Conservation (phyloP, 352 stramenopile genomes). For the Stramenopiles sp. region DNA sequence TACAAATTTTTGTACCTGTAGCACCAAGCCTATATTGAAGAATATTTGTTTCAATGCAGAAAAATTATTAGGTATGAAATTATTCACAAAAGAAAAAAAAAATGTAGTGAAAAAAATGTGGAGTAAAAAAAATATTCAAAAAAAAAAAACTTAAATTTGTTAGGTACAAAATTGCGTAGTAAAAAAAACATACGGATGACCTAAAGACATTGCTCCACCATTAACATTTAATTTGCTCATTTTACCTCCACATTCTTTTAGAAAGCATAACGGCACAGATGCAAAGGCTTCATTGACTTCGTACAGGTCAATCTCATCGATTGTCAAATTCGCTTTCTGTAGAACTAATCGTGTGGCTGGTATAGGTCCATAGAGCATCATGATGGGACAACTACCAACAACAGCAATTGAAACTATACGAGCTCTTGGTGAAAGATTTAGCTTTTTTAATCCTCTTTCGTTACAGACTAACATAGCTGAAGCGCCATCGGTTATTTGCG, state of each 20-base stretch:
- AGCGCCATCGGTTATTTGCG: slow-evolving; percentile 77
- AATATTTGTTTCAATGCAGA: too few relatives aligned
- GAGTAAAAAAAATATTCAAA: too few relatives aligned
- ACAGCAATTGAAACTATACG: slow-evolving; percentile 28
- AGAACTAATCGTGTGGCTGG: slow-evolving; percentile 66
- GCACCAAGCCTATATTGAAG: too few relatives aligned
- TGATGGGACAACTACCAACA: slow-evolving; percentile 39
- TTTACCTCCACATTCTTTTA: slow-evolving; percentile 58
- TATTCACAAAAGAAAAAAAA: too few relatives aligned
- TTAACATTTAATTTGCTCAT: slow-evolving; percentile 70
- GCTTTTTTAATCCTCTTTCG: slow-evolving; percentile 33
- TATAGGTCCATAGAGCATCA: slow-evolving; percentile 80
- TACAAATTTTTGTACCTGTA: slow-evolving; percentile 52
- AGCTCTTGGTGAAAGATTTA: slow-evolving; percentile 28
- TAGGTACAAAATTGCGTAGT: too few relatives aligned
- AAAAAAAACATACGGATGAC: too few relatives aligned
- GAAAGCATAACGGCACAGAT: slow-evolving; percentile 76
- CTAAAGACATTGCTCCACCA: slow-evolving; percentile 46
- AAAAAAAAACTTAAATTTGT: too few relatives aligned
- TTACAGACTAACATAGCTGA: slow-evolving; percentile 76
- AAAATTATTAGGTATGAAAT: too few relatives aligned
- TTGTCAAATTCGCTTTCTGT: slow-evolving; percentile 38
- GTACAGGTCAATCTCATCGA: slow-evolving; percentile 76
- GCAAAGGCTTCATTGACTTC: slow-evolving; percentile 98
- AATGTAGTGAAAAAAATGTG: too few relatives aligned